phyloP scores from a whole-genome alignment of 2,329 filamentous ascomycete genomes.

The Fusarium nygamai region DNA sequence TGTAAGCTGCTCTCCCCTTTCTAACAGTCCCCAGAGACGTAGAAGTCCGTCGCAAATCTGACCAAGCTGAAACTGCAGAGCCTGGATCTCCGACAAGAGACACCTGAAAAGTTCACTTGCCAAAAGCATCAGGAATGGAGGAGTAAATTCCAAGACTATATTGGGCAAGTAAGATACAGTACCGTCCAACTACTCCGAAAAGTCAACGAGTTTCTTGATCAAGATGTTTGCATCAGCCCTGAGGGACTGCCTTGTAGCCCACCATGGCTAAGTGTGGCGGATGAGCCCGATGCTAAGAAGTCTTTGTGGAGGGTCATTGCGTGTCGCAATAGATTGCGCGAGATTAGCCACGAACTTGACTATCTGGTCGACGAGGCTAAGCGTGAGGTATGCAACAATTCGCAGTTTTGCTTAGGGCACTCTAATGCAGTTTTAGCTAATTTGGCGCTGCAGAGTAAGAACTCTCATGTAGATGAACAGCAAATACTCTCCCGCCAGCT shows the following conservation, averaged over 20 bases:
- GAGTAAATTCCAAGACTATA: neutral
- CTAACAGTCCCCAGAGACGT: neutral
- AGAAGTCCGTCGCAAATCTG: neutral
- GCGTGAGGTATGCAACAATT: neutral
- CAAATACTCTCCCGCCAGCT: neutral
- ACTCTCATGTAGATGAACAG: neutral
- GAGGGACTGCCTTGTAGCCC: slow-evolving; percentile 7
- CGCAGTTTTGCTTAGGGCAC: neutral
- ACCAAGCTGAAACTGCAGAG: neutral
- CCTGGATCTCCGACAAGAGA: neutral
- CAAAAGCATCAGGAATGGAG: neutral
- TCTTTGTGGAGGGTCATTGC: neutral
- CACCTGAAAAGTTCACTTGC: neutral
- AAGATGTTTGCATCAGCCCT: neutral
- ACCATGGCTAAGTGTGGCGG: neutral
- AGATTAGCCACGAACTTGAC: neutral
- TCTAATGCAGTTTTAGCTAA: neutral
- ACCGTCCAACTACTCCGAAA: neutral
- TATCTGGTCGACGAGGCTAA: neutral
- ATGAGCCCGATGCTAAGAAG: neutral
- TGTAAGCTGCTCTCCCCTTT: neutral
- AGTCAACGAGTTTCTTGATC: neutral
- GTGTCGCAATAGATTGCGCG: neutral
- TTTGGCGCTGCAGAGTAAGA: neutral
- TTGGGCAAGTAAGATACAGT: neutral